A percentile compares a stretch with the other conserved stretches of the same genome.
phyloP scores from a whole-genome alignment of 1,284 basidiomycete genomes.

The Papiliotrema laurentii region DNA sequence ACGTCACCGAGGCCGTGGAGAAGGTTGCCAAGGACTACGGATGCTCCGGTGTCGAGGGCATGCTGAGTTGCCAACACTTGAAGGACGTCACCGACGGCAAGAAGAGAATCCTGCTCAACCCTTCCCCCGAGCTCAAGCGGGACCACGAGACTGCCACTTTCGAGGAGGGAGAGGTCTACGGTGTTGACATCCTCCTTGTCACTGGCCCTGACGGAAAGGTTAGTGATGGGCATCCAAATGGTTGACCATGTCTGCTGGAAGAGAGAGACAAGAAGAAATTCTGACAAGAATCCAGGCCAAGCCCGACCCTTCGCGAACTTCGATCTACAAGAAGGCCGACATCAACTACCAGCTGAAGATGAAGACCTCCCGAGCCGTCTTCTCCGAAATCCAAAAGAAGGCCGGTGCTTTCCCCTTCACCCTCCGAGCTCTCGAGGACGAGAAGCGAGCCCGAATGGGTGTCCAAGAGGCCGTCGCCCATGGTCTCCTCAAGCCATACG shows the following conservation, averaged over 20 bases:
- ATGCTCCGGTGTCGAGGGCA: slow-evolving; percentile 86
- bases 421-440: slow-evolving; percentile 86
- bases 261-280: background rate
- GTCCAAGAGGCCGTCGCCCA: slow-evolving; percentile 95
- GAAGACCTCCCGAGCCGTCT: slow-evolving; percentile 91
- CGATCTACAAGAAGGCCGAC: slow-evolving; percentile 85
- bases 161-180: slow-evolving; percentile 92
- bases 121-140: slow-evolving; percentile 71
- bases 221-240: slow-evolving; percentile 16
- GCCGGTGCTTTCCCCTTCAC: slow-evolving; percentile 98
- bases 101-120: slow-evolving; percentile 91
- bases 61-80: slow-evolving; percentile 58
- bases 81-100: slow-evolving; percentile 95
- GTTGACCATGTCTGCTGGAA: no score
- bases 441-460: slow-evolving; percentile 91
- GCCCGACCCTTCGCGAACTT: slow-evolving; percentile 79
- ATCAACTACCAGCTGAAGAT: slow-evolving; percentile 96
- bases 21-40: slow-evolving; percentile 69
- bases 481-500: slow-evolving; percentile 50
- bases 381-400: slow-evolving; percentile 96
- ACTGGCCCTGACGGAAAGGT: slow-evolving; percentile 85
- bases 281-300: slow-evolving; percentile 59
- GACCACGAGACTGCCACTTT: slow-evolving; percentile 80
- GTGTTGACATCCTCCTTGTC: slow-evolving; percentile 89
- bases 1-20: slow-evolving; percentile 80